Base-by-base conservation (phyloP, 805 yeast species). In the Cyberlindnera sargentensis region DNA sequence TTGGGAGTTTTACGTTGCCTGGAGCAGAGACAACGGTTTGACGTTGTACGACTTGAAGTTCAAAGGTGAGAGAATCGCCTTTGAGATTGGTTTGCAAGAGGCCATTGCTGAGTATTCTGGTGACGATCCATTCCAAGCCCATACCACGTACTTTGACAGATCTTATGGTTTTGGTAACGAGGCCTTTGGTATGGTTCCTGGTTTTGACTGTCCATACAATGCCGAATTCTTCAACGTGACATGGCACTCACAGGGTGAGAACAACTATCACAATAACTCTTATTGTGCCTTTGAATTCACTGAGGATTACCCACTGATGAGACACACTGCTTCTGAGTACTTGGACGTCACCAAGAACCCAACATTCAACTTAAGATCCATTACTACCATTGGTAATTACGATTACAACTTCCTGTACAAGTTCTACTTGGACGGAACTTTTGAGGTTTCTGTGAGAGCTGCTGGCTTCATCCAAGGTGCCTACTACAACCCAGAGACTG, bases 391-490 rank as follows among this genome's bases (percentile, higher is more conserved):
- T 36, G 59, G 59, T 33, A 55, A 55, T 42, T 55, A 55, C 36
- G 59, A 55, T 38, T 55, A 55, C 41, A 53, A 55, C 47, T 53
- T 55, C 41, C 36, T 48, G 8, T 55, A 53, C 49, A 52, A 52
- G 40, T 55, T 53, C 38, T 47, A 32, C 41, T 15, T 56, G 10
- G 62, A 57, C 37, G 62, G 62, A 45, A 57, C 61, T 25, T 36
- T 58, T 43, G 61, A 58, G 28, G 57, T 57, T 32, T 46, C 54
- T 30, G 59, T 52, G 26, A 49, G 62, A 40, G 61, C 61, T 37
- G 61, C 62, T 35, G 62, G 62, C 43, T 58, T 40, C 49, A 58
- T 58, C 26, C 62, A 58, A 42, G 61, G 60, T 43, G 55, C 60
- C 20, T 58, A 52, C 38, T 58, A 54, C 46, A 51, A 51, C 38